Evolutionary conservation across 805 yeast genomes (phyloP), one percentile per base, ranked within the genome.

Genomic region (Maudiozyma pseudohumilis): DNA sequence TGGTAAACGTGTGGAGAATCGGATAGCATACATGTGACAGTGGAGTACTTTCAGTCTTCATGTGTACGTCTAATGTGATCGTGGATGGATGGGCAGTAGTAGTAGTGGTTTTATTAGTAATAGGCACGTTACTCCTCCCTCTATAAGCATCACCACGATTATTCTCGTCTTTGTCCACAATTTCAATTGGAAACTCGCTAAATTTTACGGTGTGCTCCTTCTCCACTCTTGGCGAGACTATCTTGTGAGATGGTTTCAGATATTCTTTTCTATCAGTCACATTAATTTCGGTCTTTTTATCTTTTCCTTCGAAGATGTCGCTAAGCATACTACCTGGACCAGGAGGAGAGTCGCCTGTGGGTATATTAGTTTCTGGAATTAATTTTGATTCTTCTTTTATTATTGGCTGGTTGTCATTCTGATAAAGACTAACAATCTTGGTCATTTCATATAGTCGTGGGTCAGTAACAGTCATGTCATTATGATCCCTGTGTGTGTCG

Each of bases 371-470:
- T 23, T 23, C 11, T 49, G 19, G 39, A 41, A 15, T 32, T 18
- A 7, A 26, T 32, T 12, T 40, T 41, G 18, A 32, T 18, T 39
- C 41, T 9, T 36, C 30, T 34, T 43, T 42, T 27, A 43, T 35
- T n/a, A n/a, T n/a, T n/a, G 13, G 4, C 10, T 20, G 35, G 21
- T 35, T 40, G 10, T 23, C 11, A 24, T 40, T 24, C 38, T 56
- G 60, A 39, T 50, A 55, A 21, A 58, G 43, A 40, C 61, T 56
- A 11, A 56, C 46, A 11, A 58, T 52, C 37, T 55, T 55, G 1
- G 63, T 58, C 54, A 58, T 55, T 29, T 56, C 60, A 8, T 56
- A 52, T n/a, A 56, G 29, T 33, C 42, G 49, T 13, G 35, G 26
- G 12, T 36, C 38, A 17, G 45, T 31, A 23, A 44, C 45, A 15